phyloP scores from a whole-genome alignment of 352 stramenopile genomes.

The Pythium monospermum region DNA sequence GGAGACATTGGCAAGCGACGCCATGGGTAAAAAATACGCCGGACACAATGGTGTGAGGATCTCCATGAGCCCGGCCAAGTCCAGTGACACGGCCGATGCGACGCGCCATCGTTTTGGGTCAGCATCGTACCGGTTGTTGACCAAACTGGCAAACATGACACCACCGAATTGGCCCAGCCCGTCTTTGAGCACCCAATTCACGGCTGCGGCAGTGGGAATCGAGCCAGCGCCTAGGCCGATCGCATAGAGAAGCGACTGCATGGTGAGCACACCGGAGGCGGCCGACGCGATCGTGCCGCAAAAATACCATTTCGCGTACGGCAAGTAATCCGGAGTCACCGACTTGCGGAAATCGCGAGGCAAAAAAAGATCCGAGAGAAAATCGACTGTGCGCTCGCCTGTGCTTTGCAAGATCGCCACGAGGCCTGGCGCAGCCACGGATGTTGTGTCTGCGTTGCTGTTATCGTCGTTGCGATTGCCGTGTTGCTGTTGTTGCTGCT shows the following conservation, averaged over 20 bases:
- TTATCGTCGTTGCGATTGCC: not conserved
- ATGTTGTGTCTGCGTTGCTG: not conserved
- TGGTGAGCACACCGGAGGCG: conserved; percentile 88
- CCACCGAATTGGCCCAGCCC: conserved; percentile 94
- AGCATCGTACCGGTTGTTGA: conserved; percentile 92
- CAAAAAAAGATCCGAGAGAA: conserved; percentile 82
- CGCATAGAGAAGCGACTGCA: conserved; percentile 92
- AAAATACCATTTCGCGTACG: conserved; percentile 88
- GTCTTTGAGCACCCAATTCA: conserved; percentile 98
- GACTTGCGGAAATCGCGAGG: conserved; percentile 84
- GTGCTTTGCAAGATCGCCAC: conserved; percentile 24
- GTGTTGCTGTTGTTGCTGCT: conserved; percentile 10
- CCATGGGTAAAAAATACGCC: conserved; percentile 86
- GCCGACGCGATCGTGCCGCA: conserved; percentile 72
- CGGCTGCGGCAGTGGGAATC: conserved; percentile 84
- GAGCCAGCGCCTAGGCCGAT: conserved; percentile 89
- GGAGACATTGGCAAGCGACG: conserved; percentile 83
- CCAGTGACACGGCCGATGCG: conserved; percentile 86
- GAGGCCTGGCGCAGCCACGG: conserved; percentile 3
- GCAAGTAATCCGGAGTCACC: conserved; percentile 80
- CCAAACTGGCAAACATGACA: conserved; percentile 90
- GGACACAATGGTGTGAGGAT: conserved; percentile 82
- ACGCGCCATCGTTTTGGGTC: conserved; percentile 94
- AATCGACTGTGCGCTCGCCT: conserved; percentile 34
- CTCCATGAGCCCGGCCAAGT: conserved; percentile 90